Evolutionary conservation across 345 rosid genomes (phyloP).

Genomic region (Orychophragmus violaceus): DNA sequence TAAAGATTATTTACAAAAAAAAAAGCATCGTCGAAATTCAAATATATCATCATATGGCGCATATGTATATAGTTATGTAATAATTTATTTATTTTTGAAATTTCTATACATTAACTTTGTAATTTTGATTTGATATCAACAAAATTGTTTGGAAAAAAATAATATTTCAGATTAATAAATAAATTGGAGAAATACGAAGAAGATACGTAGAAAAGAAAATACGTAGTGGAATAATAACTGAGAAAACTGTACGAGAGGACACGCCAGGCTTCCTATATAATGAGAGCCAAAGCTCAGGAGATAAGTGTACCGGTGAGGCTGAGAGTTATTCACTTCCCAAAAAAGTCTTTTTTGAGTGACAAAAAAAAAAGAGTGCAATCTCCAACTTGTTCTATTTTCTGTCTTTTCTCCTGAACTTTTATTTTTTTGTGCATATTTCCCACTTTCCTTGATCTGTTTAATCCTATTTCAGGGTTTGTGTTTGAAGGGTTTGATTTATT

Average conservation of each 20-base stretch:
- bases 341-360: too few relatives aligned
- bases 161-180: background rate
- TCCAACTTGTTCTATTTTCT: background rate
- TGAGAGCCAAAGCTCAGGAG: background rate
- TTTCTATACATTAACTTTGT: too few relatives aligned
- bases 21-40: too few relatives aligned
- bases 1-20: too few relatives aligned
- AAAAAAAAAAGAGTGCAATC: slow-evolving; percentile 7
- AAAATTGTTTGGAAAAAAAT: too few relatives aligned
- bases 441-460: background rate
- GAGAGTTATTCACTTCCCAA: slow-evolving; percentile 16
- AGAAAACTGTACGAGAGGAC: slow-evolving; percentile 3
- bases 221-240: background rate
- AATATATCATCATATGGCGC: too few relatives aligned
- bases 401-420: background rate
- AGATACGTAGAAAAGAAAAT: background rate
- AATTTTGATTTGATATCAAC: too few relatives aligned
- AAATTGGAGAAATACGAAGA: background rate
- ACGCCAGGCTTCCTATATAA: slow-evolving; percentile 29
- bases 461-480: slow-evolving; percentile 9
- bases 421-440: background rate
- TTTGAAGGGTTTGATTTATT: slow-evolving; percentile 4
- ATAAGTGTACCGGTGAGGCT: slow-evolving; percentile 28
- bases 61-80: too few relatives aligned
- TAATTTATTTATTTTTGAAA: too few relatives aligned